Base-by-base conservation (phyloP, 768 basidiomycete genomes). In the Rhodocollybia butyracea region DNA sequence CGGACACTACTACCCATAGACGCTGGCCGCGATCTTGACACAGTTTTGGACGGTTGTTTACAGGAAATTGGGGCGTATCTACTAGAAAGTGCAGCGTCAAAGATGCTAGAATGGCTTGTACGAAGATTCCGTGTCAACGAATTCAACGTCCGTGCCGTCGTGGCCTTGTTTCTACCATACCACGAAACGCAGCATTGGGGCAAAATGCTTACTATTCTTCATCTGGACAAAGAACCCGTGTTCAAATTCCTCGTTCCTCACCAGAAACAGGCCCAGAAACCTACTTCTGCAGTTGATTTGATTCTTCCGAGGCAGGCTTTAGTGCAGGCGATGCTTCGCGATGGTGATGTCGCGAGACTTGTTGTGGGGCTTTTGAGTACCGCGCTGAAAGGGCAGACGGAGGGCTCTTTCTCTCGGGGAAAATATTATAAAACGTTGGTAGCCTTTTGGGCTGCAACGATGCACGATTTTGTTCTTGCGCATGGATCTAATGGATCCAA, bases 111-210 rank as follows among this genome's bases (percentile, higher is more conserved):
- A 64, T 99, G 96, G 96, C 80, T 98, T 24, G 92, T 98, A 3
- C 77, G 91, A 63, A 77, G 94, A 55, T 97, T 98, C 71, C 86
- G 95, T 67, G 84, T 98, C 26, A 81, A 98, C 65, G 94, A 98
- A 67, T 94, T 98, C 74, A 97, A 98, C 63, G 78, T 95, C 52
- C 81, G 88, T 52, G 78, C 81, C 22, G 66, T 94, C 26, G 77
- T 98, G 5, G 72, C 85, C 7, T 75, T 94, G 22, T 98, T 98
- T 70, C 73, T 98, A 29, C 97, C 97, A 0, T 98, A 96, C 66
- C 94, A 98, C 64, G 92, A 95, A 61, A 90, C 95, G 4, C 86
- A 91, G 0, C 94, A 98, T 67, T 98, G 98, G 69, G 81, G 88
- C 8, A 96, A 97, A 62, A 91, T 98, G 79, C 76, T 97, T 24